phyloP scores from a whole-genome alignment of 2,329 filamentous ascomycete genomes.

The Clonostachys byssicola region DNA sequence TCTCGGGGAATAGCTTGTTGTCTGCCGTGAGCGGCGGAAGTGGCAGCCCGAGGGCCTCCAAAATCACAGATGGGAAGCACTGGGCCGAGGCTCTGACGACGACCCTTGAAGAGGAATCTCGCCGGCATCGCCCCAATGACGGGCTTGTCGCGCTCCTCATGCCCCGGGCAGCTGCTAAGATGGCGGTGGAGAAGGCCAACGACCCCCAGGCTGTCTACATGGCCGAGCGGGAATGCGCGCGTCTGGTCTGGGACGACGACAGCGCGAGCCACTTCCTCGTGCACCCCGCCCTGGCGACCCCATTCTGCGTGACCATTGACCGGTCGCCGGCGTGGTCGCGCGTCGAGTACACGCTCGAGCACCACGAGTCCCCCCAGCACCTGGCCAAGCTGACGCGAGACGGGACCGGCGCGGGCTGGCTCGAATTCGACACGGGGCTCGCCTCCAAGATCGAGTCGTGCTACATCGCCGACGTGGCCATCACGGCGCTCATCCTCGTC shows the following conservation, averaged over 20 bases:
- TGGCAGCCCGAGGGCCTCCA: slow-evolving; percentile 16
- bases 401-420: slow-evolving; percentile 52
- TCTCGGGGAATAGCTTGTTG: slow-evolving; percentile 18
- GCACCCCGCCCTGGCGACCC: slow-evolving; percentile 58
- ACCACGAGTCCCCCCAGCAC: slow-evolving; percentile 57
- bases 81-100: slow-evolving; percentile 57
- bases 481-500: slow-evolving; percentile 56
- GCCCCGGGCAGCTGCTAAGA: slow-evolving; percentile 58
- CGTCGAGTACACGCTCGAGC: slow-evolving; percentile 62
- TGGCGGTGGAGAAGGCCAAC: slow-evolving; percentile 56
- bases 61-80: slow-evolving; percentile 33
- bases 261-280: slow-evolving; percentile 55
- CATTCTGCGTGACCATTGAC: slow-evolving; percentile 57
- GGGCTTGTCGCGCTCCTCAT: slow-evolving; percentile 66
- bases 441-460: slow-evolving; percentile 56
- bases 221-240: slow-evolving; percentile 65
- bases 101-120: slow-evolving; percentile 50
- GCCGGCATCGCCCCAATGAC: slow-evolving; percentile 51
- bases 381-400: slow-evolving; percentile 58
- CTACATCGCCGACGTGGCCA: slow-evolving; percentile 59
- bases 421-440: slow-evolving; percentile 58
- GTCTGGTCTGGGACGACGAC: slow-evolving; percentile 69
- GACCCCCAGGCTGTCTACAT: slow-evolving; percentile 56
- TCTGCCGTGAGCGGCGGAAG: slow-evolving; percentile 19
- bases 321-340: slow-evolving; percentile 55